These are phyloP conservation scores for Oryza rufipogon DNA, from an alignment of 176 grass and related monocot genomes.

Conservation along the genomic window DNA sequence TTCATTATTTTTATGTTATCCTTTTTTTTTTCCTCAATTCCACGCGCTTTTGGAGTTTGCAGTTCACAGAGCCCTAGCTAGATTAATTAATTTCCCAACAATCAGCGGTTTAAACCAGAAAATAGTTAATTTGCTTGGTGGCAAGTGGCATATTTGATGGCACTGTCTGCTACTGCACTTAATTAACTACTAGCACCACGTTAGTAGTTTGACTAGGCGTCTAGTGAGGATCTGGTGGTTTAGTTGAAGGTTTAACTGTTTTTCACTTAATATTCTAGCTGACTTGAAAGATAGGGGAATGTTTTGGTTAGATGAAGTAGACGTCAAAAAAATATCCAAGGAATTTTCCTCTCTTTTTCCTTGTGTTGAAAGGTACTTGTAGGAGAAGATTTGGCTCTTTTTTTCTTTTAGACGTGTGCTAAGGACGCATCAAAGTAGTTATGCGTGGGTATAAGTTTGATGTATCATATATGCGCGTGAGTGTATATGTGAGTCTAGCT, in stretches of 20 bases:
- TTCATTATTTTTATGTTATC: too few species aligned
- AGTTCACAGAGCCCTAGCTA: not conserved
- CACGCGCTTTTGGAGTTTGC: slow-evolving; percentile 8
- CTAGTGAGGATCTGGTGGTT: not conserved
- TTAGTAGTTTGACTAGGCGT: not conserved
- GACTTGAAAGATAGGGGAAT: not conserved
- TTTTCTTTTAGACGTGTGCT: too few species aligned
- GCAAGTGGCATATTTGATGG: not conserved
- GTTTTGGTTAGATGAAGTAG: not conserved
- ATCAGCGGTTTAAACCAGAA: not conserved
- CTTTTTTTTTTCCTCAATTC: not conserved
- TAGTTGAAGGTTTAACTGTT: not conserved
- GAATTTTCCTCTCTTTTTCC: not conserved
- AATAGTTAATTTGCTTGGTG: not conserved
- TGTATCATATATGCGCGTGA: too few species aligned
- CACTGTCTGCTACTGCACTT: not conserved
- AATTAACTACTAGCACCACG: not conserved
- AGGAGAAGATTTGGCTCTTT: not conserved
- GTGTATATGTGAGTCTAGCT: too few species aligned
- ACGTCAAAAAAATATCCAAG: not conserved
- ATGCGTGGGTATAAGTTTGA: too few species aligned
- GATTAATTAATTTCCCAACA: not conserved
- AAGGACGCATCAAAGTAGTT: too few species aligned
- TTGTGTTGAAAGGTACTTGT: not conserved
- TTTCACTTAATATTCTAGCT: not conserved